These are phyloP conservation scores for Chamaenerion angustifolium DNA, from an alignment of 345 rosid genomes.

Conservation along the genomic window DNA sequence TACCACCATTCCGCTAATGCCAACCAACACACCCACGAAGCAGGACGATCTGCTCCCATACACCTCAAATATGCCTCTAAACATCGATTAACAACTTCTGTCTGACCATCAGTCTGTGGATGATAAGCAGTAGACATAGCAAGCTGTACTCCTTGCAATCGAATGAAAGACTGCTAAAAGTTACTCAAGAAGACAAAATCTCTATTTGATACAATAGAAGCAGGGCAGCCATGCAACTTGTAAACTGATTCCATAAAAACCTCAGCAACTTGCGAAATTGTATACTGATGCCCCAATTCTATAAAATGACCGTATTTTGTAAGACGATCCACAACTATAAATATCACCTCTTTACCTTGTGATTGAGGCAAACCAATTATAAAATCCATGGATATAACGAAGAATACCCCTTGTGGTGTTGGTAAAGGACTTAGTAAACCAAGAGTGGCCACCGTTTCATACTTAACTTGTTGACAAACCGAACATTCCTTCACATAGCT, in stretches of 20 bases:
- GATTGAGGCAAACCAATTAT: slow-evolving; percentile 2
- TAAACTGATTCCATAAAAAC: background rate
- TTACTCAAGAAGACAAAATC: background rate
- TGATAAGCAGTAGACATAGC: background rate
- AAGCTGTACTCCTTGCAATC: background rate
- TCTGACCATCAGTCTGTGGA: no score
- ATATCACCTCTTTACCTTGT: background rate
- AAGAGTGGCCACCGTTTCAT: background rate
- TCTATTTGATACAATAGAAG: background rate
- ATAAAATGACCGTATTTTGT: background rate
- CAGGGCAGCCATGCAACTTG: slow-evolving; percentile 4
- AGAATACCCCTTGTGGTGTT: background rate
- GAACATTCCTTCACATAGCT: background rate
- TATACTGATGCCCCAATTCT: background rate
- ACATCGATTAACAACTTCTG: no score
- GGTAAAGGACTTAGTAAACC: background rate
- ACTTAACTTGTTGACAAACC: background rate
- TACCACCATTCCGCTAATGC: no score
- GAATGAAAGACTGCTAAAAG: background rate
- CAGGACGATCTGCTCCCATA: no score
- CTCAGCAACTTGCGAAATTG: background rate
- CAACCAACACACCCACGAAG: no score
- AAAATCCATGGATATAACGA: slow-evolving; percentile 1
- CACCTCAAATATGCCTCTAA: no score
- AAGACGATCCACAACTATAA: slow-evolving; percentile 1